Base-by-base conservation (phyloP, 345 rosid species). In the Acer negundo region DNA sequence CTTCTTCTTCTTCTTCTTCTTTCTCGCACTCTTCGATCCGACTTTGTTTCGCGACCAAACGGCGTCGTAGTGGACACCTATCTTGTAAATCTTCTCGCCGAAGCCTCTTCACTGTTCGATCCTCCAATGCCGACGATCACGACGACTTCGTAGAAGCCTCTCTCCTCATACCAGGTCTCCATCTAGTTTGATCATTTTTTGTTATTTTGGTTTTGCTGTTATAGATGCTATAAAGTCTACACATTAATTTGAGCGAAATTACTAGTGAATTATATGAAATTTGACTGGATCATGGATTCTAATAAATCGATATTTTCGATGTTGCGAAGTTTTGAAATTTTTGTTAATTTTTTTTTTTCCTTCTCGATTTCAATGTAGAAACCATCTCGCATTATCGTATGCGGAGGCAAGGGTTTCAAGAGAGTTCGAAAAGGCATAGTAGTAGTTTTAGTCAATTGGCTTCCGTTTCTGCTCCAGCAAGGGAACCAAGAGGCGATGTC, bases 161-260 rank as follows among this genome's bases (percentile, higher is more conserved):
- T 65, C 88, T 95, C 83, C 98, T 92, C 81, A 73, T 89, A 28
- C 80, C 95, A 88, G 98, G 98, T 91, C 63, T 47, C 13, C 68
- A n/a, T 59, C 49, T 46, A 56, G 19, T 56, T 56, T 16, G 19
- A 15, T 56, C 5, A 16, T 16, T 56, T 56, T n/a, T 56, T 56
- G 61, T 56, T 56, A 10, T 56, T 53, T 17, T 53, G 9, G 20
- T 56, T 16, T 56, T 56, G 15, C 49, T 46, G 2, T 46, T 46
- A 10, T 46, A 46, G 49, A 46, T 46, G 49, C 10, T 46, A 46
- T 46, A 46, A 46, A 46, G 12, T 46, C 10, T 10, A 46, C 10
- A 46, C 49, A 46, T 46, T 46, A 10, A 46, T 10, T 46, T 46
- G 15, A 46, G 13, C 3, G 15, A 10, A 46, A 10, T 46, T 46